Base-by-base conservation (phyloP, 345 rosid species). In the Dipteronia dyeriana region DNA sequence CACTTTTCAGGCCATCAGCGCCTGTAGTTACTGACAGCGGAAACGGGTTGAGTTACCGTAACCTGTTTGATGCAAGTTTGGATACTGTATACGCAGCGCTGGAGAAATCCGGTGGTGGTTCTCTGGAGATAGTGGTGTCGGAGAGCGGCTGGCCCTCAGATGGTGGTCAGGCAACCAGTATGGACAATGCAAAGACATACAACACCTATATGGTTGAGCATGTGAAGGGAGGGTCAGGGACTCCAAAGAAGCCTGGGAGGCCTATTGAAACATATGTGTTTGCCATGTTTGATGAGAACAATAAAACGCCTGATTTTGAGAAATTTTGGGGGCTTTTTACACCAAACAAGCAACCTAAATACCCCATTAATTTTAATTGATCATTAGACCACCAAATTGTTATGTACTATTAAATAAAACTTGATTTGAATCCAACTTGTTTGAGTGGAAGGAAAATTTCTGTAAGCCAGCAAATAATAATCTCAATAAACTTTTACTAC, bases 91-190 rank as follows among this genome's bases (percentile, higher is more conserved):
- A 88, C n/a, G 75, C 89, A 0, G 88, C 97, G 0, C 64, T 91
- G 47, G 94, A 90, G 87, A 91, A 84, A 79, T 8, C 85, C 4
- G 69, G 81, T 3, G 91, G 90, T 0, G 85, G 86, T 20, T 84
- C 90, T 3, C 26, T 91, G 26, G 76, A 78, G 31, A 81, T 91
- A 0, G 97, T 91, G 11, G 84, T 90, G 9, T 84, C 94, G 0
- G 94, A 91, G 79, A 86, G 81, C 10, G 92, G 97, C 13, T 91
- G 97, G 94, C 92, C 97, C 0, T 75, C 91, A 0, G 81, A 73
- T 0, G 94, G 91, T 67, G 94, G 85, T 31, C 0, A 91, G 90
- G 4, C 11, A 5, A 73, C 94, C 0, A 77, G 59, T 19, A 17
- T 76, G 3, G 88, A 83, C 0, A 88, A 91, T 63, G 97, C 97